These are phyloP conservation scores for Globisporangium nunn DNA, from an alignment of 352 stramenopile genomes.

Conservation along the genomic window DNA sequence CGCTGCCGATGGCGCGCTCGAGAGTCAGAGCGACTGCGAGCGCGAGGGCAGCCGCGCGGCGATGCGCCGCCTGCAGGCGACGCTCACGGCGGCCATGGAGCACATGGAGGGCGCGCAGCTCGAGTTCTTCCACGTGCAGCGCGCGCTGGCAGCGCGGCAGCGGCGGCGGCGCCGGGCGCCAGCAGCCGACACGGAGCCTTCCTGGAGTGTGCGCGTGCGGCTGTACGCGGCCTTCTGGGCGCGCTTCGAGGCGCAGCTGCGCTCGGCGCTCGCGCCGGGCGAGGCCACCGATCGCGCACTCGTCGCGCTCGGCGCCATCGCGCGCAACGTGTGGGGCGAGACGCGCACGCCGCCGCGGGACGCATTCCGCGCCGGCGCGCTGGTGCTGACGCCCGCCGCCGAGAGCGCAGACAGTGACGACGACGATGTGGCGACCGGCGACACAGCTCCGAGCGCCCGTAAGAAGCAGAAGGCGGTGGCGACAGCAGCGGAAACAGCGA, in stretches of 20 bases:
- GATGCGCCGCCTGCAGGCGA: constrained; percentile 3
- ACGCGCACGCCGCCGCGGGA: neutral
- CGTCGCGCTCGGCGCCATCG: constrained; percentile 1
- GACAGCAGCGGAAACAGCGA: no score
- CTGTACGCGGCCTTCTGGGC: constrained; percentile 12
- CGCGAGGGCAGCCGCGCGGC: neutral
- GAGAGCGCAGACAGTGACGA: neutral
- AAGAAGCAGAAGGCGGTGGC: no score
- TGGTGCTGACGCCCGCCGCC: neutral
- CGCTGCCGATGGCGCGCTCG: no score
- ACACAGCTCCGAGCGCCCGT: no score
- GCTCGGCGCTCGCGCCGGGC: neutral
- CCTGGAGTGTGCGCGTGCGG: constrained; percentile 8
- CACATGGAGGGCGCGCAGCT: constrained; percentile 8
- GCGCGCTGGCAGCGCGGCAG: neutral
- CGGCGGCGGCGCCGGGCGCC: neutral
- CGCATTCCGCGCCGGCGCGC: neutral
- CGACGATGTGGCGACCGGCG: neutral
- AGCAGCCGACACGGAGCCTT: neutral
- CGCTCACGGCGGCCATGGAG: constrained; percentile 6
- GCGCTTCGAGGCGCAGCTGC: constrained; percentile 7
- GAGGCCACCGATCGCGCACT: neutral
- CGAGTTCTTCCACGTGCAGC: constrained; percentile 9
- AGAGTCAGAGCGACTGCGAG: no score
- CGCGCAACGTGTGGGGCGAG: constrained; percentile 9